phyloP scores from a whole-genome alignment of 257 asterid species.

The Nicotiana otophora region DNA sequence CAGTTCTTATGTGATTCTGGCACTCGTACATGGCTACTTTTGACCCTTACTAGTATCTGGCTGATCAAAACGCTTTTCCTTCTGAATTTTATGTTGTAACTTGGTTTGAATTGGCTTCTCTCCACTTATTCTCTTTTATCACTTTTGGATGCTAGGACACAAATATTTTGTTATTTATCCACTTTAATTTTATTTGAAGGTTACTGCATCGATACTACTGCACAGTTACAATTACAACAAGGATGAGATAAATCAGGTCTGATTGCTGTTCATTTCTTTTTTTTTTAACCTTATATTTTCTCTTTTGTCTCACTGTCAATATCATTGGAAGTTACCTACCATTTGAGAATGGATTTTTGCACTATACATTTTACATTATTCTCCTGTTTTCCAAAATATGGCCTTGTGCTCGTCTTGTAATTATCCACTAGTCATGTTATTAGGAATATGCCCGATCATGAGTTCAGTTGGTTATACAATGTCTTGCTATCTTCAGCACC shows the following conservation, averaged over 20 bases:
- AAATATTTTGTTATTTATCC: constrained; percentile 4
- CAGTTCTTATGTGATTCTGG: not conserved
- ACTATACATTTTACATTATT: not conserved
- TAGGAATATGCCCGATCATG: not conserved
- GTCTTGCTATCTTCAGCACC: not conserved
- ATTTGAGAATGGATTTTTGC: not conserved
- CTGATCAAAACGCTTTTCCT: not conserved
- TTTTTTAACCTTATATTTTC: not conserved
- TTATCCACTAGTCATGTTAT: not conserved
- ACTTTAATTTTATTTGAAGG: constrained; percentile 31
- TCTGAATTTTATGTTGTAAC: not conserved
- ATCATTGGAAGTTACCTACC: not conserved
- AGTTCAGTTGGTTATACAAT: not conserved
- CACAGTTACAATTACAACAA: constrained; percentile 68
- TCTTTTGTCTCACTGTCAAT: not conserved
- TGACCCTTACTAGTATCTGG: not conserved
- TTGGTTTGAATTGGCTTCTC: not conserved
- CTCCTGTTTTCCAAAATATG: not conserved
- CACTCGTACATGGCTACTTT: not conserved
- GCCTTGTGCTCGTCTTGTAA: not conserved
- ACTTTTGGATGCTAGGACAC: not conserved
- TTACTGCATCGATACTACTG: constrained; percentile 54
- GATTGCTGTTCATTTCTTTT: not conserved
- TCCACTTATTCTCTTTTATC: not conserved
- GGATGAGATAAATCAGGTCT: constrained; percentile 94